Conservation (phyloP, 2,329 filamentous ascomycete species). For the Neopestalotiopsis clavispora region DNA sequence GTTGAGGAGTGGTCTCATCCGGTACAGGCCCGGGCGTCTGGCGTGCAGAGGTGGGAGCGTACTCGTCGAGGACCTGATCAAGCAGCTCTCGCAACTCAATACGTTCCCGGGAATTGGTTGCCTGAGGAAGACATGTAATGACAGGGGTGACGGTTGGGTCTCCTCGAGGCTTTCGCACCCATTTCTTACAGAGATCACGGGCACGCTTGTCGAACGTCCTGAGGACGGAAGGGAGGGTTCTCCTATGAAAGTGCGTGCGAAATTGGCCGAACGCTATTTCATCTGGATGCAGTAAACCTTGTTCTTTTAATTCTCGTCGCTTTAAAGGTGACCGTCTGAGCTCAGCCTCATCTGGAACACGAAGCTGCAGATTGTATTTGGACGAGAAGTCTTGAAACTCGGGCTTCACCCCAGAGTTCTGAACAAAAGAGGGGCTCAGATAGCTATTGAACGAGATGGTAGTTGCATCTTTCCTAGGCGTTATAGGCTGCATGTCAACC, state of each 20-base stretch:
- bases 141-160: constrained; percentile 28
- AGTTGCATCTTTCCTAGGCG: neutral
- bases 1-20: neutral
- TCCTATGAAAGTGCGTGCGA: constrained; percentile 28
- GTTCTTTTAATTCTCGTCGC: neutral
- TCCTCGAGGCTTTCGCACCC: constrained; percentile 32
- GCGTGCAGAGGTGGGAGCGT: constrained; percentile 16
- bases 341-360: neutral
- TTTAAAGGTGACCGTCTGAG: constrained; percentile 3
- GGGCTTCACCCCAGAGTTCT: neutral
- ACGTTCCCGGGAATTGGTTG: constrained; percentile 31
- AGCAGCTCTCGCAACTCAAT: constrained; percentile 28
- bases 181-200: constrained; percentile 30
- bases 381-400: constrained; percentile 1
- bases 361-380: constrained; percentile 10
- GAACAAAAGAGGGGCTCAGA: neutral
- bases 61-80: constrained; percentile 26
- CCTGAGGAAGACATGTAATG: constrained; percentile 26
- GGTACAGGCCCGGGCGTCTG: neutral
- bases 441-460: neutral
- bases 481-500: constrained; percentile 4
- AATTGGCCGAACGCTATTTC: constrained; percentile 28
- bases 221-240: constrained; percentile 24
- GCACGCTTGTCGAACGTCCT: constrained; percentile 27
- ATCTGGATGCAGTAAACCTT: neutral